Conservation (phyloP, 2,329 filamentous ascomycete species). For the Xylaria sp. region DNA sequence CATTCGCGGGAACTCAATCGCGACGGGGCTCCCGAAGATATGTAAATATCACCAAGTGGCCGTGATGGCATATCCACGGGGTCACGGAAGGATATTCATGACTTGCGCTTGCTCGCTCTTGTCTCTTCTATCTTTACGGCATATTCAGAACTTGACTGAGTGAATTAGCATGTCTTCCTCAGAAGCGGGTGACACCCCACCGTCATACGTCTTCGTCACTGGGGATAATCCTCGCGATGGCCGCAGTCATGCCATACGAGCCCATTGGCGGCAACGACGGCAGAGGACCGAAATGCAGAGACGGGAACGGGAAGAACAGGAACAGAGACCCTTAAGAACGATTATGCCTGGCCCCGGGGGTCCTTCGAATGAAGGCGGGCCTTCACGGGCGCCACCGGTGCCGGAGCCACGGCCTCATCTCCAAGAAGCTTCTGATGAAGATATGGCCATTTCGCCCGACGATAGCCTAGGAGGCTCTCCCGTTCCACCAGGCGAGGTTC, state of each 20-base stretch:
- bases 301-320: constrained; percentile 26
- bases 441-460: neutral
- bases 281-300: constrained; percentile 28
- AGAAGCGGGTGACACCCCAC: constrained; percentile 23
- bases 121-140: neutral
- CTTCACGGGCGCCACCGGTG: neutral
- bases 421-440: neutral
- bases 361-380: neutral
- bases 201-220: constrained; percentile 27
- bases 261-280: constrained; percentile 33
- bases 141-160: neutral
- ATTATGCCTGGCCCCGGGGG: constrained; percentile 13
- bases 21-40: neutral
- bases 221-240: constrained; percentile 26
- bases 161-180: constrained; percentile 16
- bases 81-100: no score
- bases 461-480: neutral
- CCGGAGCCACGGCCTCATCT: neutral
- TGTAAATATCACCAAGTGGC: neutral
- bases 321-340: constrained; percentile 20
- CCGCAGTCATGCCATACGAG: constrained; percentile 30
- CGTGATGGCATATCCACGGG: neutral
- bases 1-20: neutral
- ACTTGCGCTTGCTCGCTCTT: neutral
- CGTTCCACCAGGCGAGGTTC: neutral